Base-by-base conservation (phyloP, 805 yeast species). In the Vanderwaltozyma yarrowii region DNA sequence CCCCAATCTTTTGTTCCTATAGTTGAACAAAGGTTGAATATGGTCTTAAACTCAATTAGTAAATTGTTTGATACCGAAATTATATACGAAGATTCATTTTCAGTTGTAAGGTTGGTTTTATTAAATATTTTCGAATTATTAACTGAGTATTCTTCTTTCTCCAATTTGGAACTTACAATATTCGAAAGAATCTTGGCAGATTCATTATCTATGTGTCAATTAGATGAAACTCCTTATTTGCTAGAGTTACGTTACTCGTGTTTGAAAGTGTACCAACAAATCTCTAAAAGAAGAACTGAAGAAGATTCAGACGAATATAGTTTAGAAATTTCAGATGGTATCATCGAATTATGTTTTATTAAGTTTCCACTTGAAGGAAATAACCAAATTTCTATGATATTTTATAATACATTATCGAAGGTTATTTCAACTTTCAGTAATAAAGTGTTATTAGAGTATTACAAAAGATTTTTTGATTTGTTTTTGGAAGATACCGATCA, bases 11-110 rank as follows among this genome's bases (percentile, higher is more conserved):
- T 58, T 32, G 58, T 54, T n/a, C 66, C 76, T 2, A 60, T 82
- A 19, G 80, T 84, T 6, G 65, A 71, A 3, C 87, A 78, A 50
- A 69, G 92, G 46, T 61, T 80, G 29, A 70, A 67, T 31, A 74
- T 81, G 84, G 58, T 80, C 8, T 43, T 83, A 15, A 70, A 65
- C 30, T 68, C 72, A 5, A 45, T 86, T 1, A 51, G 57, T 4
- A 60, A 59, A 15, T 80, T 88, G 84, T 46, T 79, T 17, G 81
- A 76, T 18, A 67, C 78, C 13, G 85, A 75, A 16, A 47, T 69
- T 36, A 74, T 80, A 1, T 80, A 73, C 52, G 85, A 78, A 15
- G 57, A 62, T 0, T 69, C 61, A 6, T 84, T 81, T 43, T 49
- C 63, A 14, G 54, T 64, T 5, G 54, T 76, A 21, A 66, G 89